These are phyloP conservation scores for Thielaviopsis musarum DNA, from an alignment of 2,329 filamentous ascomycete genomes.

Conservation along the genomic window DNA sequence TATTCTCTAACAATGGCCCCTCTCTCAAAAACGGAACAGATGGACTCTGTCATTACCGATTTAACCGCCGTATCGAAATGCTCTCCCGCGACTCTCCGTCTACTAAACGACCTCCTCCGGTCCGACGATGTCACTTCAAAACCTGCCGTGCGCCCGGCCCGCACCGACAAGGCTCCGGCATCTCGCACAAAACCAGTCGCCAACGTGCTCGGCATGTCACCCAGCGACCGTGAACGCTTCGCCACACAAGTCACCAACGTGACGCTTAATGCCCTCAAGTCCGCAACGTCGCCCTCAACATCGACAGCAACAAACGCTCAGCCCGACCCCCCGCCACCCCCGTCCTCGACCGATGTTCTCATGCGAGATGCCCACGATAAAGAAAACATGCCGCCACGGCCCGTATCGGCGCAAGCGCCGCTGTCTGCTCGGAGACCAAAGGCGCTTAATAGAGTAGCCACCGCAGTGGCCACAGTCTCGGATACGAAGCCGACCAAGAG, in stretches of 20 bases:
- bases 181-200: constrained; percentile 19
- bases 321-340: neutral
- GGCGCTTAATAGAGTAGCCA: constrained; percentile 42
- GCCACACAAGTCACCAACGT: constrained; percentile 60
- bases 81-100: constrained; percentile 8
- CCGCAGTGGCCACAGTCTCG: constrained; percentile 24
- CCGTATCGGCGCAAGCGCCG: constrained; percentile 19
- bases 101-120: constrained; percentile 8
- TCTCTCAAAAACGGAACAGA: constrained; percentile 6
- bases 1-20: neutral
- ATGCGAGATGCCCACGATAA: neutral
- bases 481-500: constrained; percentile 21
- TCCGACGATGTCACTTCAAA: constrained; percentile 8
- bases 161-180: constrained; percentile 17
- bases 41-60: constrained; percentile 10
- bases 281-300: constrained; percentile 24
- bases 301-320: neutral
- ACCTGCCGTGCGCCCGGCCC: constrained; percentile 9
- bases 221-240: constrained; percentile 46
- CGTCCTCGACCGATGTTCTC: neutral
- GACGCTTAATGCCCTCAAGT: constrained; percentile 50
- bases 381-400: constrained; percentile 6
- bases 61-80: constrained; percentile 7
- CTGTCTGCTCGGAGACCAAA: constrained; percentile 43
- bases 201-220: constrained; percentile 23